Conservation (phyloP, 1,284 basidiomycete species). For the Entoloma clypeatum region DNA sequence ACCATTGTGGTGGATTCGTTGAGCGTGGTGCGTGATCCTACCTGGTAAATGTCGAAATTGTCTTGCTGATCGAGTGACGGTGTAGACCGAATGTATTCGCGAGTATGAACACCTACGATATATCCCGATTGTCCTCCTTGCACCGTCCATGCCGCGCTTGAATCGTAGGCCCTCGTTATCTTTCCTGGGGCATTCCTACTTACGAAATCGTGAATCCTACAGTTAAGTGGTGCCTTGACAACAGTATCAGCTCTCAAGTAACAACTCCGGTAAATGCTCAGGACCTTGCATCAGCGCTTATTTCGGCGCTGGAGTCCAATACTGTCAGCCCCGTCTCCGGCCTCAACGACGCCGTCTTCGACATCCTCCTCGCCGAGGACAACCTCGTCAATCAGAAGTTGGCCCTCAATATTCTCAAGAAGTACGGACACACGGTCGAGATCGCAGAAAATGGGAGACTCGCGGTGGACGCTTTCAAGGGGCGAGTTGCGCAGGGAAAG, state of each 20-base stretch:
- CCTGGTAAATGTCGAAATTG: conserved; percentile 3
- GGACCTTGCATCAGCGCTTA: conserved; percentile 89
- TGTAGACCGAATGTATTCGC: conserved; percentile 80
- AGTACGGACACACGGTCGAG: conserved; percentile 94
- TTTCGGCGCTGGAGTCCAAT: conserved; percentile 93
- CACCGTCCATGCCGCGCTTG: conserved; percentile 70
- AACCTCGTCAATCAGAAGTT: conserved; percentile 98
- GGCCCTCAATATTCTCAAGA: conserved; percentile 95
- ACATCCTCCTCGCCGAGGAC: conserved; percentile 97
- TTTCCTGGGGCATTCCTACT: conserved; percentile 11
- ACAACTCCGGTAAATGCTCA: conserved; percentile 88
- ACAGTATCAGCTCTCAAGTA: conserved; percentile 87
- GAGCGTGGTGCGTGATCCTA: conserved; percentile 58
- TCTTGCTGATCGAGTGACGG: conserved; percentile 13
- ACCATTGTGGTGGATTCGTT: conserved; percentile 94
- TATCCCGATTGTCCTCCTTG: conserved; percentile 95
- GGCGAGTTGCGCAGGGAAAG: conserved; percentile 62
- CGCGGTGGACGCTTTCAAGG: conserved; percentile 87
- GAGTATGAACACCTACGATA: conserved; percentile 95
- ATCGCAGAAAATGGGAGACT: conserved; percentile 97
- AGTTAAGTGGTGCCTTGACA: conserved; percentile 91
- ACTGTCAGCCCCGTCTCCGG: conserved; percentile 78
- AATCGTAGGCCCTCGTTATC: conserved; percentile 54
- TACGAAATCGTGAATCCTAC: no score
- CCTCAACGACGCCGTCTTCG: conserved; percentile 83